phyloP scores from a whole-genome alignment of 1,139 yeast genomes.

The Pichia sp. region DNA sequence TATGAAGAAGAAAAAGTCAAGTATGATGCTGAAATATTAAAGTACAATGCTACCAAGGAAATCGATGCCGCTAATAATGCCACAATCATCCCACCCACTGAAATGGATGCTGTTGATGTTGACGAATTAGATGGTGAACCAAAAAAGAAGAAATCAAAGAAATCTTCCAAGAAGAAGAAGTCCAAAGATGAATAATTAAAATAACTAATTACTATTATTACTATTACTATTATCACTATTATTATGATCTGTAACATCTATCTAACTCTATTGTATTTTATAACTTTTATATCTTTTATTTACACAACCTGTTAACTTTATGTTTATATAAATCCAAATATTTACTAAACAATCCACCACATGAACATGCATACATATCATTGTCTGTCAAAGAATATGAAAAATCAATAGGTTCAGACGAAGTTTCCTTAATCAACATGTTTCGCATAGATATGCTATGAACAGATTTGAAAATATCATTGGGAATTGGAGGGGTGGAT shows the following conservation, averaged over 20 bases:
- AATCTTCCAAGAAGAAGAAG: slow-evolving; percentile 31
- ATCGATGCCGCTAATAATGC: neutral
- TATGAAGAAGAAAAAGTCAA: slow-evolving; percentile 58
- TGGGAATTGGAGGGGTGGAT: too few relatives aligned
- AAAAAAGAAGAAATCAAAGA: slow-evolving; percentile 30
- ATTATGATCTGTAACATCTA: neutral
- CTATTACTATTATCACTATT: neutral
- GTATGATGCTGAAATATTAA: slow-evolving; percentile 59
- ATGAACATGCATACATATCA: neutral
- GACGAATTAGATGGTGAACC: slow-evolving; percentile 25
- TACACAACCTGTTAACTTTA: neutral
- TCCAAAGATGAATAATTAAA: slow-evolving; percentile 8
- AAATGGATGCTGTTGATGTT: neutral
- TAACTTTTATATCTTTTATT: neutral
- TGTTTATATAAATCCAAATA: neutral
- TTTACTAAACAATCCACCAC: neutral
- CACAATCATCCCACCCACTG: neutral
- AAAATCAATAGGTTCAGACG: neutral
- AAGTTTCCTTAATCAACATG: neutral
- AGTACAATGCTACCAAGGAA: slow-evolving; percentile 40
- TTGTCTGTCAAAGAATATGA: neutral
- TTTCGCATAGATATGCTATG: neutral
- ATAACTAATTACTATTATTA: too few relatives aligned
- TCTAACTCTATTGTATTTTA: neutral
- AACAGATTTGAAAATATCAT: neutral